Percentiles rank a stretch among this genome's conserved stretches.
These are phyloP conservation scores for Oehlia diaphana DNA, from an alignment of 192 early-diverging fungal species.

Conservation along the genomic window DNA sequence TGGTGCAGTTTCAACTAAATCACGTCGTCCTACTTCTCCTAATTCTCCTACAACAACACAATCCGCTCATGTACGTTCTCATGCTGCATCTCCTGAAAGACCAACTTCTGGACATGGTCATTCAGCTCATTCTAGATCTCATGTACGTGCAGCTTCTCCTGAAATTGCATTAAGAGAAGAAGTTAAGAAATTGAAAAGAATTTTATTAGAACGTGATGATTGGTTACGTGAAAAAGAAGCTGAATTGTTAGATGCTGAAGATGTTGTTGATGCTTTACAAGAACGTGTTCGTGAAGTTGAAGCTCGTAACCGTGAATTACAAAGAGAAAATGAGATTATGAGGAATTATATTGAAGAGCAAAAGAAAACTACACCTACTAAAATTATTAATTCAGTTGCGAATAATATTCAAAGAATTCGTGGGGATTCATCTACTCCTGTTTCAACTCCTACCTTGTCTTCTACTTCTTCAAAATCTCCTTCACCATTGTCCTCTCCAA, in stretches of 20 bases:
- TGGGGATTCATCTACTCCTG: neutral
- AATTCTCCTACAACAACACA: neutral
- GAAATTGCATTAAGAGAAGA: neutral
- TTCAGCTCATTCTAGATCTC: slow-evolving; percentile 2
- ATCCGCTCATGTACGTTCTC: neutral
- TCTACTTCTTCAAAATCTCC: neutral
- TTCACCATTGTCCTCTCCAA: neutral
- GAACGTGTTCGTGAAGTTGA: slow-evolving; percentile 5
- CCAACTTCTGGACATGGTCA: neutral
- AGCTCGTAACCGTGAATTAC: slow-evolving; percentile 15
- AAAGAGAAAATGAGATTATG: neutral
- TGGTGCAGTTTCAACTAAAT: neutral
- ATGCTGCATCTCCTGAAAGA: slow-evolving; percentile 1
- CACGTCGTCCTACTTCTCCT: neutral
- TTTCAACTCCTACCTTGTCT: neutral
- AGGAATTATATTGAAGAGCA: neutral
- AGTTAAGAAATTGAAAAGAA: slow-evolving; percentile 7
- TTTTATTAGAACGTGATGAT: neutral
- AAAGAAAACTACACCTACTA: neutral
- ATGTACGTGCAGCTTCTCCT: neutral
- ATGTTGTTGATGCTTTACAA: slow-evolving; percentile 13
- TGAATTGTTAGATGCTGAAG: neutral
- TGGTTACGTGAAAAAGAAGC: neutral
- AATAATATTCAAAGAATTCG: slow-evolving; percentile 23
- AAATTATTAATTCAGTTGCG: neutral